Conservation (phyloP, 305 asterid genomes). For the Caryopteris hybrid region DNA sequence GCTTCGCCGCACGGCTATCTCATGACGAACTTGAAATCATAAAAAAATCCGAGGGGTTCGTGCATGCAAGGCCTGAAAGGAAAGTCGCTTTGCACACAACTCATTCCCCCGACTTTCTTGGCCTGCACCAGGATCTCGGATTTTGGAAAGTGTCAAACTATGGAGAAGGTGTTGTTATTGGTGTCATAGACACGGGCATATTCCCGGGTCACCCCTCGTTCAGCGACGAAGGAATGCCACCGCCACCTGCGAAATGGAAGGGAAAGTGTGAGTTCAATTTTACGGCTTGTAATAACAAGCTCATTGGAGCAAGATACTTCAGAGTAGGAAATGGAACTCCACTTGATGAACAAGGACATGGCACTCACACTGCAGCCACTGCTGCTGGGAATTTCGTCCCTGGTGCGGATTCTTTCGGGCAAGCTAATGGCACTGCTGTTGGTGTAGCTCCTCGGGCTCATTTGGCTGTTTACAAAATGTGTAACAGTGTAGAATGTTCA, state of each 20-base stretch:
- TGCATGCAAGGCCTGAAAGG: constrained; percentile 33
- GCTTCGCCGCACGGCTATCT: constrained; percentile 42
- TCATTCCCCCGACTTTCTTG: constrained; percentile 45
- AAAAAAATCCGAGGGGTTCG: constrained; percentile 28
- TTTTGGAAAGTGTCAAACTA: constrained; percentile 41
- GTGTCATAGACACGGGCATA: constrained; percentile 45
- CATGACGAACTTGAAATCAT: constrained; percentile 27
- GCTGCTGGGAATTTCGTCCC: constrained; percentile 56
- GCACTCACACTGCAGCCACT: constrained; percentile 52
- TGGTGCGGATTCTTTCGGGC: constrained; percentile 38
- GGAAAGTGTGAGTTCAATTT: constrained; percentile 43
- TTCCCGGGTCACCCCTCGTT: constrained; percentile 53
- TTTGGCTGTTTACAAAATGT: constrained; percentile 34
- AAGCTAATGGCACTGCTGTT: constrained; percentile 52
- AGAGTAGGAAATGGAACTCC: constrained; percentile 12
- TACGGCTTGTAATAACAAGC: constrained; percentile 44
- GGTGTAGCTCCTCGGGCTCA: constrained; percentile 57
- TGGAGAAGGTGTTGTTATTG: constrained; percentile 51
- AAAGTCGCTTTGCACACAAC: constrained; percentile 37
- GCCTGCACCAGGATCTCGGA: constrained; percentile 35
- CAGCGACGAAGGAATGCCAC: constrained; percentile 43
- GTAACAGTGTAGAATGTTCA: background rate
- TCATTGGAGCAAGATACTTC: constrained; percentile 51
- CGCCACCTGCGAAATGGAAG: constrained; percentile 61
- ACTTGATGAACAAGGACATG: constrained; percentile 40